A percentile compares a stretch with the other conserved stretches of the same genome.
Conservation (phyloP, 305 asterid genomes). For the Fraxinus platypoda region DNA sequence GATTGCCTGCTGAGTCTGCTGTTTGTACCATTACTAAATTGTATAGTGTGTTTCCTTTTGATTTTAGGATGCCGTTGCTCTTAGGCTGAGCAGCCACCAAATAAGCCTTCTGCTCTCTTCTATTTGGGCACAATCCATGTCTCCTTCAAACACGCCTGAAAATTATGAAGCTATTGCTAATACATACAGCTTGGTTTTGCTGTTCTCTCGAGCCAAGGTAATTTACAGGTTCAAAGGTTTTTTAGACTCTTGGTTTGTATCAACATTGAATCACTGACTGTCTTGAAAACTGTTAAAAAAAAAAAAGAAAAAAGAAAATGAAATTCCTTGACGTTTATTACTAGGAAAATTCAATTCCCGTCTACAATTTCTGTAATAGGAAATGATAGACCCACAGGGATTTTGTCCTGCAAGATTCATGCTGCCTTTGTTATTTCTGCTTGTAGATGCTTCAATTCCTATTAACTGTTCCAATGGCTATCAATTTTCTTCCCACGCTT, state of each 20-base stretch:
- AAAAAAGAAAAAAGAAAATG: not conserved
- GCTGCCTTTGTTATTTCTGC: not conserved
- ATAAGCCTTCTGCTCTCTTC: constrained; percentile 81
- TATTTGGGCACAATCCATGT: constrained; percentile 79
- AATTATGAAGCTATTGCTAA: constrained; percentile 96
- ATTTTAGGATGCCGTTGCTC: constrained; percentile 68
- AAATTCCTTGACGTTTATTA: not conserved
- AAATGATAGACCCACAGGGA: not conserved
- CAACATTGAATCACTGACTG: not conserved
- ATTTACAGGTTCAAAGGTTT: constrained; percentile 13
- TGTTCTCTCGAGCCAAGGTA: constrained; percentile 95
- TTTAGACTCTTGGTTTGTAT: not conserved
- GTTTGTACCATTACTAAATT: not conserved
- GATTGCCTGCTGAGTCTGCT: not conserved
- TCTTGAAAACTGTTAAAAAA: not conserved
- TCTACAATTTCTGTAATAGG: not conserved
- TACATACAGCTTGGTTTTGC: constrained; percentile 84
- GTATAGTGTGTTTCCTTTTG: not conserved
- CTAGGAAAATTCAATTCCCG: not conserved
- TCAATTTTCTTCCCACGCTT: constrained; percentile 9
- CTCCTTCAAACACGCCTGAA: constrained; percentile 84
- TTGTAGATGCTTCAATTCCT: not conserved
- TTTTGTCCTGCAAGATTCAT: not conserved
- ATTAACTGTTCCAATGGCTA: constrained; percentile 1
- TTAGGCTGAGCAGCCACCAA: constrained; percentile 94